Evolutionary conservation across 768 basidiomycete species (phyloP).

Genomic region (Leccinum pellstonianum): DNA sequence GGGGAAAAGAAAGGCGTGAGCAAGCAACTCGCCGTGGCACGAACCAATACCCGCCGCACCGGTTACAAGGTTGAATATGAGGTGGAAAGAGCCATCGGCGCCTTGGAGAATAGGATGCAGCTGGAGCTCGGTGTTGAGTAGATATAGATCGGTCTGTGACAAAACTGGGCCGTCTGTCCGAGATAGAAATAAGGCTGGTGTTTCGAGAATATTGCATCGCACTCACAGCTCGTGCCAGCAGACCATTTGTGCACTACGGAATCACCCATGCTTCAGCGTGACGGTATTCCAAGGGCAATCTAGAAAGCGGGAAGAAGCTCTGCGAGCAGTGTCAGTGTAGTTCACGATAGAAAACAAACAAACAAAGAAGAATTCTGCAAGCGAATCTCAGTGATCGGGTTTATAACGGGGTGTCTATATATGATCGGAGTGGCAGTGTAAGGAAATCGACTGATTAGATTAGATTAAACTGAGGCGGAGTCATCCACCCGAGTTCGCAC

Average conservation of each 20-base stretch:
- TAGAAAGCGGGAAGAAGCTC: not conserved
- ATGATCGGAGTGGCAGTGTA: constrained; percentile 27
- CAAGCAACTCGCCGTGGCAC: not conserved
- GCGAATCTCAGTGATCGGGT: not conserved
- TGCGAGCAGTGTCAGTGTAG: constrained; percentile 2
- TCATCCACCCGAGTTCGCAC: constrained; percentile 15
- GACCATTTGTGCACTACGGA: constrained; percentile 35
- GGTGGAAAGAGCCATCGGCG: constrained; percentile 48
- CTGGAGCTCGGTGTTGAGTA: constrained; percentile 66
- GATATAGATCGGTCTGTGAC: constrained; percentile 77
- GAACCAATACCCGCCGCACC: constrained; percentile 40
- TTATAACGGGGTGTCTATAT: not conserved
- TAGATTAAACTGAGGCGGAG: constrained; percentile 11
- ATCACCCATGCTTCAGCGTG: constrained; percentile 26
- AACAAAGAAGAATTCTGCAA: constrained; percentile 2
- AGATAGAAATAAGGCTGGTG: not conserved
- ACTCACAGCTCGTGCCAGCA: constrained; percentile 37
- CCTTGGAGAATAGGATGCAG: constrained; percentile 71
- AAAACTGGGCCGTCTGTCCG: constrained; percentile 50
- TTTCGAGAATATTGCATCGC: not conserved
- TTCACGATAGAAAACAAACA: not conserved
- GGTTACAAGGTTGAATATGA: constrained; percentile 69
- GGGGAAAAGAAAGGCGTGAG: not conserved
- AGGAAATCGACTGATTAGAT: constrained; percentile 18
- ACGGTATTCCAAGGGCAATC: not conserved